Evolutionary conservation across 2,329 filamentous ascomycete genomes (phyloP), one percentile per base, ranked within the genome.

Genomic region (Blumeria hordei): DNA sequence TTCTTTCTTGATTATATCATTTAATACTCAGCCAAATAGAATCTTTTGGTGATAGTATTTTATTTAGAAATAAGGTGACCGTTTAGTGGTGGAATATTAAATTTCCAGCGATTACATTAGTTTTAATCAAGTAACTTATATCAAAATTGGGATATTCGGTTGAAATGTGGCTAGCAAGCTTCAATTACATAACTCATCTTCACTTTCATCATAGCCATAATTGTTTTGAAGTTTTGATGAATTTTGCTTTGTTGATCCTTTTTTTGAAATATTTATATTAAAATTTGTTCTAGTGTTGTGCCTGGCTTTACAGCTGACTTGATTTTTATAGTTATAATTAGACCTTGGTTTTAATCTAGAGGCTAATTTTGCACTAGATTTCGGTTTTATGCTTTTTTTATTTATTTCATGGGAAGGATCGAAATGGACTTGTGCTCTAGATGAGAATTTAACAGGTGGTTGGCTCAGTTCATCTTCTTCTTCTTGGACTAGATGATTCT

Each of bases 381-480:
- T 8, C 11, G 4, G 18, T 9, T n/a, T 18, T 21, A 3, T 47
- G 3, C 33, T 47, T 28, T 16, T 47, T 16, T 45, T 16, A 3
- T 18, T 45, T n/a, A 11, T 5, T 16, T 6, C 3, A 6, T 9
- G 41, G 21, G 41, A 3, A 45, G n/a, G 9, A 18, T 45, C n/a
- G 2, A 45, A 16, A 18, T n/a, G 9, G 21, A 28, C 4, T 28
- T 10, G 44, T 28, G 6, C 4, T 28, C 21, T 28, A 28, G 51
- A 28, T 8, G 4, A 39, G 9, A 16, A 37, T 2, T 16, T 33
- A 32, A 14, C 8, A 12, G 37, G 43, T 14, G 34, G 35, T 14
- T n/a, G 10, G 32, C 52, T 54, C 5, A 54, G 52, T 34, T 54
- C 52, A 34, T 54, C 52, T 44, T 54, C 52, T 33, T 54, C 52